These are phyloP conservation scores for Solanum neorickii DNA, from an alignment of 257 asterid genomes.

Conservation along the genomic window DNA sequence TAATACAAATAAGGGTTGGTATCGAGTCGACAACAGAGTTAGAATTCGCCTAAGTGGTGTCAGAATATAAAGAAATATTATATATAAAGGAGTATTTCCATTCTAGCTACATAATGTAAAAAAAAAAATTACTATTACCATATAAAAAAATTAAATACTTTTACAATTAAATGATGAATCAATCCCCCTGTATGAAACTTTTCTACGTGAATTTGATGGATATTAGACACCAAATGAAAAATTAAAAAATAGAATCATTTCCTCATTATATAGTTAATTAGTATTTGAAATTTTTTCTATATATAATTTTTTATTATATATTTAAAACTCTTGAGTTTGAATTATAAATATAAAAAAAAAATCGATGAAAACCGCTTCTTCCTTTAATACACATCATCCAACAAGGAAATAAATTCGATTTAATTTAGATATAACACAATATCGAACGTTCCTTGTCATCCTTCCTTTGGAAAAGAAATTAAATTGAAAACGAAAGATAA, in stretches of 20 bases:
- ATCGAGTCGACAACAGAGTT: accelerated
- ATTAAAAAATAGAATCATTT: too few species aligned
- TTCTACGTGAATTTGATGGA: accelerated
- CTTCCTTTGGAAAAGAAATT: not conserved
- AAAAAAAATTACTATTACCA: not conserved
- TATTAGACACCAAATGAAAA: too few species aligned
- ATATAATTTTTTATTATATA: too few species aligned
- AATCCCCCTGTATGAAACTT: not conserved
- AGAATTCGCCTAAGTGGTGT: too few species aligned
- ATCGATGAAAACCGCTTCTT: not conserved
- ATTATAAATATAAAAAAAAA: too few species aligned
- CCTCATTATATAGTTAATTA: not conserved
- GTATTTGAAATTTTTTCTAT: too few species aligned
- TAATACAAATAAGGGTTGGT: not conserved
- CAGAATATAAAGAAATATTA: too few species aligned
- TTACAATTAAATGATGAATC: not conserved
- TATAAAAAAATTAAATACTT: too few species aligned
- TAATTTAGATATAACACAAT: not conserved
- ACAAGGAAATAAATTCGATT: not conserved
- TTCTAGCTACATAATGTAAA: too few species aligned
- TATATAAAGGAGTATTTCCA: too few species aligned
- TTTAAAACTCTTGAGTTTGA: not conserved
- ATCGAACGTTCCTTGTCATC: not conserved
- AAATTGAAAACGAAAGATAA: not conserved
- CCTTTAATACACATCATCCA: not conserved